phyloP scores from a whole-genome alignment of 768 basidiomycete genomes.

The Arthromyces matolae region DNA sequence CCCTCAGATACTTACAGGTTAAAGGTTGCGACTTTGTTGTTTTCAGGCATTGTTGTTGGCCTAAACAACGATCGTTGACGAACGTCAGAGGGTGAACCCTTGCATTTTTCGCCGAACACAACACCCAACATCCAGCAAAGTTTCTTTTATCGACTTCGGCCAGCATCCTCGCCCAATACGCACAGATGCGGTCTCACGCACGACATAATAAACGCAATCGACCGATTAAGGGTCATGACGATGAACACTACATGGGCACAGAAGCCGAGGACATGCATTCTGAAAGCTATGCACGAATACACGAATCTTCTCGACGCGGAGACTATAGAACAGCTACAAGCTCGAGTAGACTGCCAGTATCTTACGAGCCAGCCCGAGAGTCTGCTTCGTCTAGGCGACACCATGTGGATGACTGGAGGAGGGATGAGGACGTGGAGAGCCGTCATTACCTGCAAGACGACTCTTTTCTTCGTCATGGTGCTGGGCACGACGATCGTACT shows the following conservation, averaged over 20 bases:
- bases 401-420: conserved; percentile 49
- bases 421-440: conserved; percentile 43
- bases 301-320: conserved; percentile 42
- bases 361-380: conserved; percentile 49
- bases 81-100: conserved; percentile 25
- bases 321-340: conserved; percentile 47
- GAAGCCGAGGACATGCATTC: conserved; percentile 49
- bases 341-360: conserved; percentile 32
- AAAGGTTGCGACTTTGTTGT: conserved; percentile 13
- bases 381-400: conserved; percentile 50
- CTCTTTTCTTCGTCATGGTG: conserved; percentile 40
- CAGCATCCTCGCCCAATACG: conserved; percentile 16
- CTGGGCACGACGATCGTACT: conserved; percentile 49
- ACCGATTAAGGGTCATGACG: conserved; percentile 45
- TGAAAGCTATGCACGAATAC: conserved; percentile 50
- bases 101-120: conserved; percentile 30
- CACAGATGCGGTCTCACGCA: conserved; percentile 41
- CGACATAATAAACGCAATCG: conserved; percentile 50
- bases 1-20: conserved; percentile 3
- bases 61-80: conserved; percentile 6
- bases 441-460: conserved; percentile 39
- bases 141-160: conserved; percentile 22
- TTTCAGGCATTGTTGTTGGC: conserved; percentile 12
- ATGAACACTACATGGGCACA: conserved; percentile 45
- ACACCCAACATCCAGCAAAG: conserved; percentile 28